Conservation (phyloP, 2,329 filamentous ascomycete genomes). For the Arthrobotrys musiformis region DNA sequence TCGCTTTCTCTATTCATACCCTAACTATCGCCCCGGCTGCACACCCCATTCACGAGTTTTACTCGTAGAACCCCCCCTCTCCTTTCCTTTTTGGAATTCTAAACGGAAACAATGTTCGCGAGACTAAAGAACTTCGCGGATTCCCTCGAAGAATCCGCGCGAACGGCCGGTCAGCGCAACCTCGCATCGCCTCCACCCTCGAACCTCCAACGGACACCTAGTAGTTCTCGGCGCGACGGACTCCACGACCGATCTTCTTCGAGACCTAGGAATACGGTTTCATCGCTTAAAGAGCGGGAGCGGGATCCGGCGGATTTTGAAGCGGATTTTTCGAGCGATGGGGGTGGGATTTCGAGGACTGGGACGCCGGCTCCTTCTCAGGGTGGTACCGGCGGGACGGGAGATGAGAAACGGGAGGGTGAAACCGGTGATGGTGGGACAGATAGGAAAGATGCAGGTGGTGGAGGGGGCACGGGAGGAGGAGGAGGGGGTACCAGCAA, state of each 20-base stretch:
- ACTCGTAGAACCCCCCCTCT: constrained; percentile 8
- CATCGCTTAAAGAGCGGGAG: constrained; percentile 44
- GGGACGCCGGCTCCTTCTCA: constrained; percentile 46
- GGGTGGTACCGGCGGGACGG: constrained; percentile 23
- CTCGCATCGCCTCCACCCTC: constrained; percentile 38
- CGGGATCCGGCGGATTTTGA: constrained; percentile 55
- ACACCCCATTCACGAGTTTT: constrained; percentile 10
- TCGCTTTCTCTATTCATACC: constrained; percentile 8
- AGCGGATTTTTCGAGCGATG: constrained; percentile 49
- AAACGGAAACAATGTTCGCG: constrained; percentile 46
- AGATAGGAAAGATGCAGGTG: constrained; percentile 40
- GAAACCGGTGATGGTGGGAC: constrained; percentile 47
- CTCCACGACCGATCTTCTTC: constrained; percentile 28
- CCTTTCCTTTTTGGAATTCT: too few species aligned
- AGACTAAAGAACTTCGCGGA: constrained; percentile 52
- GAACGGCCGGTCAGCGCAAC: constrained; percentile 42
- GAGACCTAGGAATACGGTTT: constrained; percentile 43
- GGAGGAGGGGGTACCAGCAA: neutral
- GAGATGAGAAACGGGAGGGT: constrained; percentile 47
- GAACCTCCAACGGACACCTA: constrained; percentile 34
- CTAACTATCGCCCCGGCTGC: neutral
- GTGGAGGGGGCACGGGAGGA: neutral
- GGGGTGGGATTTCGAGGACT: constrained; percentile 32
- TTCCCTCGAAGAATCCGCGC: constrained; percentile 55
- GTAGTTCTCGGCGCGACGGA: constrained; percentile 40